Evolutionary conservation across 495 filamentous ascomycete genomes (phyloP), one percentile per base, ranked within the genome.

Genomic region (Xylaria palmicola): DNA sequence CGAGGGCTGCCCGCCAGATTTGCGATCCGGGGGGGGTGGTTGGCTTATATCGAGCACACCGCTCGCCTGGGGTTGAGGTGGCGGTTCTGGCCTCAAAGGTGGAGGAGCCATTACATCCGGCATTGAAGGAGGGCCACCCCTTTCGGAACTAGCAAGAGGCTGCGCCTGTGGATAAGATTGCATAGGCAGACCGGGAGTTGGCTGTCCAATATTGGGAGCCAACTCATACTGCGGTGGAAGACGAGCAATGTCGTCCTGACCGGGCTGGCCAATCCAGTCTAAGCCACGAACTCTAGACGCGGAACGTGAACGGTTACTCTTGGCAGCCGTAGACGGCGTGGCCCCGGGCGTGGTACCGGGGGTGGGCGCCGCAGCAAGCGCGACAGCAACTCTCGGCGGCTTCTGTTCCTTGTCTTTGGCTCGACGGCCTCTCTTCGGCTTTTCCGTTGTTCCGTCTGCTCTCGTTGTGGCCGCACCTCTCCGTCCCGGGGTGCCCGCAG

Each of bases 1-100:
- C 1, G 91, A 96, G 6, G 91, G 85, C 56, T 82, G 71, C 5
- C 81, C 77, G n/a, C 79, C 79, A 39, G 83, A 73, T 56, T 69
- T 76, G 36, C 76, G 79, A 36, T 81, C 78, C 20, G 74, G 68
- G 30, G 68, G 74, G 8, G 68, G 47, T 26, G 75, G 44, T 44
- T 67, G 72, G 9, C 74, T 43, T 64, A 81, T 65, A 60, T 81
- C 75, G 60, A 80, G 75, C 8, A 71, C 71, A 44, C 73, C 51
- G n/a, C n/a, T n/a, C 37, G 75, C 69, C 0, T 76, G 73, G 17
- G 73, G 69, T 17, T 77, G 77, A 15, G 76, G 64, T 29, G 75
- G 65, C 40, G 77, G 76, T 20, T 78, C 77, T n/a, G 82, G 77
- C 43, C 79, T 74, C 32, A 82, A 64, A 2, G 75, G 77, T 6